These are phyloP conservation scores for Podaxis pistillaris DNA, from an alignment of 768 basidiomycete species.

Conservation along the genomic window DNA sequence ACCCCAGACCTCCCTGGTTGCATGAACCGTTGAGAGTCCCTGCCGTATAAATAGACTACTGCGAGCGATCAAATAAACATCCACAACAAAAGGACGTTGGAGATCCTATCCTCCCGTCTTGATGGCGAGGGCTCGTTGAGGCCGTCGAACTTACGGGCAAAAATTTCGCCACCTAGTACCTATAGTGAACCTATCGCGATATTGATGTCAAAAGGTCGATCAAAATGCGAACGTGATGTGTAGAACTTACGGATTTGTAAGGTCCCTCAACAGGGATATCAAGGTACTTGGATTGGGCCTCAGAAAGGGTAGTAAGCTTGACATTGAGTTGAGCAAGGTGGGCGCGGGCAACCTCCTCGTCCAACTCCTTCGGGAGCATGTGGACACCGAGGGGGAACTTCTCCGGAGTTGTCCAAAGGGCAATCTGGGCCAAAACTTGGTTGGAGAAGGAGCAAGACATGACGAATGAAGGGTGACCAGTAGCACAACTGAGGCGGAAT, in stretches of 20 bases:
- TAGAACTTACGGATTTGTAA: slow-evolving; percentile 47
- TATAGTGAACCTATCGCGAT: slow-evolving; percentile 35
- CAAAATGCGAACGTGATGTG: background rate
- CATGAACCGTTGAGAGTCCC: slow-evolving; percentile 31
- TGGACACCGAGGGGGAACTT: slow-evolving; percentile 97
- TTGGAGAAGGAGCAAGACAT: slow-evolving; percentile 99
- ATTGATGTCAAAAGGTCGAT: slow-evolving; percentile 3
- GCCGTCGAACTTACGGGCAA: slow-evolving; percentile 48
- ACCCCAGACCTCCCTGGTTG: slow-evolving; percentile 24
- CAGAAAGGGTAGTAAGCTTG: slow-evolving; percentile 78
- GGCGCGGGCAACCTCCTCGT: slow-evolving; percentile 98
- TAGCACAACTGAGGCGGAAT: slow-evolving; percentile 67
- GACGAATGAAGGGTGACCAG: slow-evolving; percentile 98
- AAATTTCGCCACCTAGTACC: slow-evolving; percentile 37
- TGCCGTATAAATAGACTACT: slow-evolving; percentile 44
- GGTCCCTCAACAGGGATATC: slow-evolving; percentile 83
- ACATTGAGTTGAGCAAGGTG: slow-evolving; percentile 91
- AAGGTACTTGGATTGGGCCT: slow-evolving; percentile 84
- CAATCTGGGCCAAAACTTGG: slow-evolving; percentile 98
- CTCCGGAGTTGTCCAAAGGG: slow-evolving; percentile 90
- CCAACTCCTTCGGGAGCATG: slow-evolving; percentile 97
- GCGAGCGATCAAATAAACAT: slow-evolving; percentile 50
- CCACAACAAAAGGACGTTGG: slow-evolving; percentile 59
- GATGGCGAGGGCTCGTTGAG: slow-evolving; percentile 77
- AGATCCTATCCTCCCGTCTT: slow-evolving; percentile 59